Evolutionary conservation across 129 eudicot species (phyloP).

Genomic region (Pittosporum tobira): DNA sequence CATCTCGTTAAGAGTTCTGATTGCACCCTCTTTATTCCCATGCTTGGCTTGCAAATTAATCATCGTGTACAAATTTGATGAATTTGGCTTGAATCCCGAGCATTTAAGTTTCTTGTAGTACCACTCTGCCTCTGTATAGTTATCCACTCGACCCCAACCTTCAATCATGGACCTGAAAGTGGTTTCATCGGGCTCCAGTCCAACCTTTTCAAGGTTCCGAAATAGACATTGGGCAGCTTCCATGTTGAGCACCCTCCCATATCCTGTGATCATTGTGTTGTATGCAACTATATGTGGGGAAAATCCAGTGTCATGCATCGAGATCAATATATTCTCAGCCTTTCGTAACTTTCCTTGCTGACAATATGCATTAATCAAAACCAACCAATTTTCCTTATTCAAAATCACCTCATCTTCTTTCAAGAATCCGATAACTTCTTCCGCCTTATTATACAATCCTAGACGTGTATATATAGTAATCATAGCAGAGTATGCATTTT

Average conservation of each 20-base stretch:
- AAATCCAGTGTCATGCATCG: conserved; percentile 64
- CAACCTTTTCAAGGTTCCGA: conserved; percentile 32
- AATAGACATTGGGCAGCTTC: conserved; percentile 47
- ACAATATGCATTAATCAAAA: conserved; percentile 72
- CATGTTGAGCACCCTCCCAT: conserved; percentile 80
- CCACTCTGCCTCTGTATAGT: conserved; percentile 45
- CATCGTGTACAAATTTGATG: conserved; percentile 75
- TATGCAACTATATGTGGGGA: conserved; percentile 72
- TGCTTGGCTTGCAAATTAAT: conserved; percentile 68
- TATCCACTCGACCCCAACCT: conserved; percentile 81
- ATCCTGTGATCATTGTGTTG: conserved; percentile 83
- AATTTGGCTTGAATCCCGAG: conserved; percentile 52
- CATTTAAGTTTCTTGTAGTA: conserved; percentile 47
- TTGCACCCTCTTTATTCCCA: conserved; percentile 57
- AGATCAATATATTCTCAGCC: conserved; percentile 46
- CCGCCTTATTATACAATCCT: conserved; percentile 59
- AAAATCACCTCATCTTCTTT: conserved; percentile 44
- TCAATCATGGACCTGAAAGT: conserved; percentile 87
- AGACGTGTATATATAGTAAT: conserved; percentile 78
- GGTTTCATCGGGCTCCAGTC: conserved; percentile 76
- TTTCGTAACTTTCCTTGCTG: conserved; percentile 72
- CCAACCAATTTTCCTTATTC: conserved; percentile 85
- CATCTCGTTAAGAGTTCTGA: conserved; percentile 56
- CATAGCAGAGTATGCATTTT: conserved; percentile 86
- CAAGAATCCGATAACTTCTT: conserved; percentile 47